Conservation (phyloP, 306 rosid genomes). For the Fagus sylvatica region DNA sequence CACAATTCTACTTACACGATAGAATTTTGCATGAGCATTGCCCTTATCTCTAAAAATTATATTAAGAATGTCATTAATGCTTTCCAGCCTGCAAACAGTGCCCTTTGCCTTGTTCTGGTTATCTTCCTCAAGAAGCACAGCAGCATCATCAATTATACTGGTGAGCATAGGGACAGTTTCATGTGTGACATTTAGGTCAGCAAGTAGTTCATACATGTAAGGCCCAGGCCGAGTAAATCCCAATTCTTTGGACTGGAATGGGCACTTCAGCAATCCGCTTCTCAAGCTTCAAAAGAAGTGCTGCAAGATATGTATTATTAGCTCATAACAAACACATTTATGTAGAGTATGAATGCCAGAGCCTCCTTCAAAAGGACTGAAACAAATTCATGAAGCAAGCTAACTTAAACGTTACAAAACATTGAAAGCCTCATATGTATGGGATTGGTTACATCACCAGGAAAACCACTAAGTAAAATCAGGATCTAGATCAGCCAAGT, state of each 20-base stretch:
- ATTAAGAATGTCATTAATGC: conserved; percentile 58
- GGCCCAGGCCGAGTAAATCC: conserved; percentile 92
- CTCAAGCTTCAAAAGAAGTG: conserved; percentile 91
- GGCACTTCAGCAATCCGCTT: conserved; percentile 87
- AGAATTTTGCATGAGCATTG: conserved; percentile 69
- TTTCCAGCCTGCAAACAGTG: conserved; percentile 72
- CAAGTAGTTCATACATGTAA: conserved; percentile 72
- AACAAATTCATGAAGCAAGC: conserved; percentile 18
- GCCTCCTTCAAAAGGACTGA: conserved; percentile 18
- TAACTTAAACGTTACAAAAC: conserved; percentile 19
- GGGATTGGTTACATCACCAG: conserved; percentile 17
- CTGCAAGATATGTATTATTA: conserved; percentile 51
- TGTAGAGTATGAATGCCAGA: conserved; percentile 6
- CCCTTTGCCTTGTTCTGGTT: conserved; percentile 59
- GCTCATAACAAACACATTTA: conserved; percentile 3
- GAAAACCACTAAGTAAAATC: conserved; percentile 25
- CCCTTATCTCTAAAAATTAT: conserved; percentile 58
- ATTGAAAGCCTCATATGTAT: conserved; percentile 1
- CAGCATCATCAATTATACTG: conserved; percentile 55
- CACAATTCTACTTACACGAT: conserved; percentile 58
- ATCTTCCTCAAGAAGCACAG: conserved; percentile 76
- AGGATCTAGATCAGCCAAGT: conserved; percentile 13
- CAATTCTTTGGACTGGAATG: conserved; percentile 73
- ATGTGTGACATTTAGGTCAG: conserved; percentile 76
- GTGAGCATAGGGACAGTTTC: conserved; percentile 59